Evolutionary conservation across 768 basidiomycete genomes (phyloP).

Genomic region (Lactarius quietus): DNA sequence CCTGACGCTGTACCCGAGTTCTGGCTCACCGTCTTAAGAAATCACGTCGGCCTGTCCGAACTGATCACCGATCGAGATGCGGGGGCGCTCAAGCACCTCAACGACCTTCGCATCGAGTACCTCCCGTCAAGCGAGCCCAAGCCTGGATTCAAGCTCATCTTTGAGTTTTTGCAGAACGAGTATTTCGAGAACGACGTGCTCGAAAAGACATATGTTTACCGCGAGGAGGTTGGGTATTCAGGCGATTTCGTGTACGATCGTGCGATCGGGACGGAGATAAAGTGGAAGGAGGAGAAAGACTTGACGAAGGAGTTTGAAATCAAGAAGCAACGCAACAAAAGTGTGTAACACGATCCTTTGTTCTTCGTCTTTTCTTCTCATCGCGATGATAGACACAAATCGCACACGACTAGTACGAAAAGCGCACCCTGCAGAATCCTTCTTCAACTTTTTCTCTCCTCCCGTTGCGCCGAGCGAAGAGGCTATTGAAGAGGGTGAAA

Average conservation of each 20-base stretch:
- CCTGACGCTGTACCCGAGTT: constrained; percentile 80
- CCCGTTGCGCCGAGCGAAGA: constrained; percentile 70
- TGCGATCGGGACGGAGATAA: constrained; percentile 86
- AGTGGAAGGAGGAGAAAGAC: constrained; percentile 99
- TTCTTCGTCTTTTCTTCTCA: background rate
- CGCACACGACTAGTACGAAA: constrained; percentile 82
- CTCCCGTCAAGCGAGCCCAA: constrained; percentile 59
- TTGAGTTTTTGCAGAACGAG: constrained; percentile 77
- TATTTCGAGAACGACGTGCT: constrained; percentile 83
- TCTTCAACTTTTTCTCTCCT: constrained; percentile 98
- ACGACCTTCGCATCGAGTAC: constrained; percentile 79
- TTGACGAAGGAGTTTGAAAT: constrained; percentile 97
- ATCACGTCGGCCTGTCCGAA: constrained; percentile 81
- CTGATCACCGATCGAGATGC: constrained; percentile 93
- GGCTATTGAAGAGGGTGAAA: constrained; percentile 61
- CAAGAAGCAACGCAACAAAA: constrained; percentile 99
- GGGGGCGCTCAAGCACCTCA: constrained; percentile 76
- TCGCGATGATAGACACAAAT: constrained; percentile 58
- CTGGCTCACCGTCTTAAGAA: constrained; percentile 95
- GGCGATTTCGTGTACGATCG: constrained; percentile 97
- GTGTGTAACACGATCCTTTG: constrained; percentile 39
- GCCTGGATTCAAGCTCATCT: constrained; percentile 89
- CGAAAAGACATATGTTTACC: constrained; percentile 93
- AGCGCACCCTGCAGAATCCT: constrained; percentile 86
- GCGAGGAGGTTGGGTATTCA: constrained; percentile 87